These are phyloP conservation scores for Clavispora fructus DNA, from an alignment of 805 yeast species.

Conservation along the genomic window DNA sequence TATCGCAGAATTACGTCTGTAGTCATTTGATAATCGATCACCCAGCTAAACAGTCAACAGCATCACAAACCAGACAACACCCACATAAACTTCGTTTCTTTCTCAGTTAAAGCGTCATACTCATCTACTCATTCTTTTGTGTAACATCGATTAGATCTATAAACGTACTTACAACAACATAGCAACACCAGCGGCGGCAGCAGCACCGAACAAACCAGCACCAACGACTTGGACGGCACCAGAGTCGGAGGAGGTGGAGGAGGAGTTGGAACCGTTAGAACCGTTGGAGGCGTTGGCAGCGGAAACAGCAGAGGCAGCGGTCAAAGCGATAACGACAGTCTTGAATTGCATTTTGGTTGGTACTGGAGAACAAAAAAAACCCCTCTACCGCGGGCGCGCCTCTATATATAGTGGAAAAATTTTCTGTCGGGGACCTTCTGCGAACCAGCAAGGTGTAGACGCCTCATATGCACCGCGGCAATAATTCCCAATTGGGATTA, in stretches of 20 bases:
- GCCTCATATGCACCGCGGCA: background rate
- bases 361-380: background rate
- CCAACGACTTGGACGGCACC: conserved; percentile 55
- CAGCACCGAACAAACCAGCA: conserved; percentile 78
- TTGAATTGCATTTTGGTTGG: conserved; percentile 61
- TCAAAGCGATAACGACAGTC: conserved; percentile 60
- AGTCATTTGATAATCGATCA: too few relatives aligned
- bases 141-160: background rate
- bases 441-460: background rate
- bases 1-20: too few relatives aligned
- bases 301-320: conserved; percentile 64
- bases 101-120: too few relatives aligned
- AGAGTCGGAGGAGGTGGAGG: conserved; percentile 28
- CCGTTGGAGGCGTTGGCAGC: conserved; percentile 49
- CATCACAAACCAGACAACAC: too few relatives aligned
- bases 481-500: background rate
- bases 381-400: background rate
- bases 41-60: too few relatives aligned
- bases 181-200: conserved; percentile 78
- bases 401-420: conserved; percentile 9
- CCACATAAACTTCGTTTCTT: too few relatives aligned
- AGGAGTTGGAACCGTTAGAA: conserved; percentile 37
- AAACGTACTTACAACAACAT: conserved; percentile 35
- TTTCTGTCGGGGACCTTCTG: background rate
- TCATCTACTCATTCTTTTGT: background rate